Conservation (phyloP, 352 stramenopile species). For the Elongisporangium prolatum region DNA sequence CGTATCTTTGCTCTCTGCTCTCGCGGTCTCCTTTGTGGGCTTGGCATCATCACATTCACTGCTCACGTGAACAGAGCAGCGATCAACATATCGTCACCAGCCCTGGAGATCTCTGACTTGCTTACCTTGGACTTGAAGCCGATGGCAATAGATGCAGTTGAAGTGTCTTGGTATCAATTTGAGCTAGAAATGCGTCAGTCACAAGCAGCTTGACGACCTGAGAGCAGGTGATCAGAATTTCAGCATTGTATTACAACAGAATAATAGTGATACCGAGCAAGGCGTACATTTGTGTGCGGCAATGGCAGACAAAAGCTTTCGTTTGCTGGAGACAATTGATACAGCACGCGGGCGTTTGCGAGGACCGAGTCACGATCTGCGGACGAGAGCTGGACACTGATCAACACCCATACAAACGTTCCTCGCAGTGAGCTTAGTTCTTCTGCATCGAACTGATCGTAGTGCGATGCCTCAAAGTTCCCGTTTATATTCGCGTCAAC, state of each 20-base stretch:
- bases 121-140: neutral
- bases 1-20: neutral
- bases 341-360: neutral
- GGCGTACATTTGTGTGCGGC: neutral
- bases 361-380: neutral
- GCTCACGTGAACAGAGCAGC: neutral
- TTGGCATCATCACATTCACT: neutral
- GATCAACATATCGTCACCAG: neutral
- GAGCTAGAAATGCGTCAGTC: neutral
- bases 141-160: neutral
- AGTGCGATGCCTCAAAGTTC: neutral
- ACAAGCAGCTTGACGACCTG: neutral
- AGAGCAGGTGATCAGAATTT: neutral
- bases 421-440: neutral
- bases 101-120: neutral
- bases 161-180: neutral
- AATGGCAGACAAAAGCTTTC: neutral
- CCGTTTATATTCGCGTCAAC: neutral
- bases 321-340: neutral
- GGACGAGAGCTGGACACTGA: neutral
- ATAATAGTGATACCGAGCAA: neutral
- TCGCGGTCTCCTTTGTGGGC: neutral
- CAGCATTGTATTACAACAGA: neutral
- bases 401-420: neutral
- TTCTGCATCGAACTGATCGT: neutral